phyloP scores from a whole-genome alignment of 2,329 filamentous ascomycete species.

The Coniochaeta pulveracea region DNA sequence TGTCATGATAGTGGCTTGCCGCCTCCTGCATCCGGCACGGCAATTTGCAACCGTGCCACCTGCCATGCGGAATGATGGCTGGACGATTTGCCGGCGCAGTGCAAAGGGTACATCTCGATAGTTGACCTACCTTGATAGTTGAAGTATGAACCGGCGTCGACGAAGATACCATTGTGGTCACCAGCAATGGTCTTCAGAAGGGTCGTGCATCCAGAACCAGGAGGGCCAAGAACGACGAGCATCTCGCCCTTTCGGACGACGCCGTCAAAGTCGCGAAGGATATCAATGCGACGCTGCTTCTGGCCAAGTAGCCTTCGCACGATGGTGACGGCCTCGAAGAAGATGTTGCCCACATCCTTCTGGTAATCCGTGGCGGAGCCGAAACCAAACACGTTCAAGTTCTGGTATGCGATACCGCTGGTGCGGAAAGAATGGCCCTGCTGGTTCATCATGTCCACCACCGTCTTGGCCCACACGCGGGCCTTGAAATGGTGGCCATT shows the following conservation, averaged over 20 bases:
- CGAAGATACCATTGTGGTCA: constrained; percentile 68
- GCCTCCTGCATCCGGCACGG: no score
- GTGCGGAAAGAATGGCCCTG: constrained; percentile 46
- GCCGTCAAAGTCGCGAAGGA: constrained; percentile 56
- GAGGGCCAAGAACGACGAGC: constrained; percentile 63
- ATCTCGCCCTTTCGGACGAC: constrained; percentile 62
- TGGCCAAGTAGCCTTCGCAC: constrained; percentile 38
- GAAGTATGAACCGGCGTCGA: constrained; percentile 60
- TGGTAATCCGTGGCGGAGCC: constrained; percentile 61
- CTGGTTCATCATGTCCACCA: constrained; percentile 39
- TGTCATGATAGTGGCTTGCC: no score
- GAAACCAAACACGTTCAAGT: constrained; percentile 58
- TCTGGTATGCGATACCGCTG: constrained; percentile 53
- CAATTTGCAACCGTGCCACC: no score
- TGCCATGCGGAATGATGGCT: no score
- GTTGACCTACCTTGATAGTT: constrained; percentile 73
- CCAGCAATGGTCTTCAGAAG: constrained; percentile 77
- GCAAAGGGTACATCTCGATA: no score
- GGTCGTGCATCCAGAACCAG: constrained; percentile 68
- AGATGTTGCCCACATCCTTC: constrained; percentile 52
- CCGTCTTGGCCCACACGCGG: constrained; percentile 47
- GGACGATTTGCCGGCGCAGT: no score
- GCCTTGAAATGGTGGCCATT: constrained; percentile 35
- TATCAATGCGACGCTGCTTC: constrained; percentile 50
- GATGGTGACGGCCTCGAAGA: constrained; percentile 35